A percentile compares a stretch with the other conserved stretches of the same genome.
phyloP scores from a whole-genome alignment of 306 rosid genomes.

The Arachis hypogaea region DNA sequence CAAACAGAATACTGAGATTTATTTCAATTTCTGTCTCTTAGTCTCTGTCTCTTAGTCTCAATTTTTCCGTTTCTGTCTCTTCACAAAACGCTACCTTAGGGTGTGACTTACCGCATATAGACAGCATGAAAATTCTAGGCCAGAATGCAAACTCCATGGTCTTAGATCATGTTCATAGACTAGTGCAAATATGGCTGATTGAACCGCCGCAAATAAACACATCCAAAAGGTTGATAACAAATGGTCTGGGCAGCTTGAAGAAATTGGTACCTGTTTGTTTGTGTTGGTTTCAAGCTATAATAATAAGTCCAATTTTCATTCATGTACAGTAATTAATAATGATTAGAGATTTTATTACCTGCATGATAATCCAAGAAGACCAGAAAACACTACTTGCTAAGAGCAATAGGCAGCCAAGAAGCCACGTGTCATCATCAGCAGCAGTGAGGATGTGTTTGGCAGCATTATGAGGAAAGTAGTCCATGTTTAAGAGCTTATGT shows the following conservation, averaged over 20 bases:
- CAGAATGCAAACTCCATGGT: slow-evolving; percentile 57
- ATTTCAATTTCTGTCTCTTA: no score
- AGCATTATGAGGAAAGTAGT: slow-evolving; percentile 27
- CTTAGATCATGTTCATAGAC: slow-evolving; percentile 46
- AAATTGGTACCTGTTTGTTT: slow-evolving; percentile 58
- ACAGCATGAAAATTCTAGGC: slow-evolving; percentile 52
- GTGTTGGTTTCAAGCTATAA: no score
- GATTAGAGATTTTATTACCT: slow-evolving; percentile 48
- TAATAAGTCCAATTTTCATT: slow-evolving; percentile 23
- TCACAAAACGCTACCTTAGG: neutral
- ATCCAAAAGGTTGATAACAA: slow-evolving; percentile 60
- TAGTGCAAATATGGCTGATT: slow-evolving; percentile 50
- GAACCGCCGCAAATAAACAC: slow-evolving; percentile 60
- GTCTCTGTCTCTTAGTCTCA: no score
- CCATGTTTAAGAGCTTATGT: slow-evolving; percentile 54
- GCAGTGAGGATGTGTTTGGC: slow-evolving; percentile 35
- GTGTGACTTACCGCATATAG: slow-evolving; percentile 65
- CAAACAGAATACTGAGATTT: no score
- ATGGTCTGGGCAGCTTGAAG: slow-evolving; percentile 64
- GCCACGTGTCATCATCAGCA: slow-evolving; percentile 45
- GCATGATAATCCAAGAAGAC: slow-evolving; percentile 68
- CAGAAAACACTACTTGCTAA: slow-evolving; percentile 50
- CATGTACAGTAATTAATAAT: neutral
- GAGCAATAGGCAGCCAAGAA: slow-evolving; percentile 59
- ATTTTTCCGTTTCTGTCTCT: no score